Conservation (phyloP, 805 yeast genomes). For the Limtongia smithiae region DNA sequence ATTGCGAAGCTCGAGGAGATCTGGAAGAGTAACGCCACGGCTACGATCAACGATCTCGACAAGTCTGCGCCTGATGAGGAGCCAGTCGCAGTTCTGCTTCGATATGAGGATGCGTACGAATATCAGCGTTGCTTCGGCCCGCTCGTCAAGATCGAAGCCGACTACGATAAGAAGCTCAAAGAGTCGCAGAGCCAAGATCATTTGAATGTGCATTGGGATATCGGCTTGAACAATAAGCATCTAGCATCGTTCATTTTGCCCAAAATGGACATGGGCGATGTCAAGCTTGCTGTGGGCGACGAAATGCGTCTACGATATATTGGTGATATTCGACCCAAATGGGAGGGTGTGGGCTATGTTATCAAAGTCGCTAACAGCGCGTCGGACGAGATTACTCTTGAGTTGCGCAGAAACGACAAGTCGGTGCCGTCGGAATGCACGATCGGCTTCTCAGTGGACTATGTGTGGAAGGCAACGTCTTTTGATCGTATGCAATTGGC, state of each 20-base stretch:
- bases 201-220: slow-evolving; percentile 68
- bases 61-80: slow-evolving; percentile 52
- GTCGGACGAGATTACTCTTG: slow-evolving; percentile 68
- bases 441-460: slow-evolving; percentile 74
- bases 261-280: slow-evolving; percentile 56
- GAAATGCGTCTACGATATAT: slow-evolving; percentile 65
- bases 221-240: slow-evolving; percentile 60
- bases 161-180: slow-evolving; percentile 66
- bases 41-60: slow-evolving; percentile 66
- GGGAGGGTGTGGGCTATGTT: slow-evolving; percentile 73
- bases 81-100: slow-evolving; percentile 65
- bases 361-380: slow-evolving; percentile 64
- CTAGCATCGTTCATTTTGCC: slow-evolving; percentile 67
- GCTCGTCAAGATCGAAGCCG: slow-evolving; percentile 74
- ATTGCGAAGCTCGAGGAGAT: slow-evolving; percentile 70
- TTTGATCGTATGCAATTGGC: slow-evolving; percentile 83
- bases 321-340: slow-evolving; percentile 55
- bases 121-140: slow-evolving; percentile 86
- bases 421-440: slow-evolving; percentile 53
- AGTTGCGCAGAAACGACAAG: slow-evolving; percentile 47
- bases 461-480: slow-evolving; percentile 84
- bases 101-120: slow-evolving; percentile 78
- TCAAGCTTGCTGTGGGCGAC: slow-evolving; percentile 80
- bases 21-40: slow-evolving; percentile 72
- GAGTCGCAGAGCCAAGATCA: slow-evolving; percentile 76